Base-by-base conservation (phyloP, 169 alveolate species). In the Plasmodium gonderi region DNA sequence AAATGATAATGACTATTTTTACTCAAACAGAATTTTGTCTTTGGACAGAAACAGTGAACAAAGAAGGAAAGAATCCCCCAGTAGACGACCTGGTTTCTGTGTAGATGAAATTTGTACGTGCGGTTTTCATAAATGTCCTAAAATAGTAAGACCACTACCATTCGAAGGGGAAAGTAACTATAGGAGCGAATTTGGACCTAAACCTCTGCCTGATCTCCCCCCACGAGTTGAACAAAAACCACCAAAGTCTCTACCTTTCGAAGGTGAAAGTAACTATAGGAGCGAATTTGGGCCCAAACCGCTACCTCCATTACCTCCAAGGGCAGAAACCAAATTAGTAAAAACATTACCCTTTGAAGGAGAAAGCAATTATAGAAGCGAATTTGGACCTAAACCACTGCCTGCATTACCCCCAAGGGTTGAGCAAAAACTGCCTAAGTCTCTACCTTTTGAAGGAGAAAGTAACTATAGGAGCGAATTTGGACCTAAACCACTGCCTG, bases 41-140 rank as follows among this genome's bases (percentile, higher is more conserved):
- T 80, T 79, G 51, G 94, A 90, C 40, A 93, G 81, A 31, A 74
- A 90, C 26, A 94, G 95, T 74, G 95, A 91, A 77, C 90, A 76
- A 6, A 94, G 91, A 77, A 91, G 96, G 60, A 40, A 90, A 77
- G 91, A 89, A 29, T 91, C 95, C 40, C 96, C 96, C 31, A 87
- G 95, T 29, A 80, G 64, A 54, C 82, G 75, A 78, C 95, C 94
- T 12, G 96, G 96, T 20, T 92, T 87, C 47, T 95, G 96, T 75
- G 95, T 95, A 64, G 96, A 95, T 31, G 96, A 95, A 72, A 87
- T 95, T 26, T 95, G 96, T 65, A 95, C 94, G 11, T 95, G 96
- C 65, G 95, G 95, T 8, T 91, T 80, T 91, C 96, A 95, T 75
- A 91, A 42, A 69, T 95, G 96, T 65, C 83, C 92, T 33, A 91